Conservation (phyloP, 2,329 filamentous ascomycete species). For the Ophiostoma sp. region DNA sequence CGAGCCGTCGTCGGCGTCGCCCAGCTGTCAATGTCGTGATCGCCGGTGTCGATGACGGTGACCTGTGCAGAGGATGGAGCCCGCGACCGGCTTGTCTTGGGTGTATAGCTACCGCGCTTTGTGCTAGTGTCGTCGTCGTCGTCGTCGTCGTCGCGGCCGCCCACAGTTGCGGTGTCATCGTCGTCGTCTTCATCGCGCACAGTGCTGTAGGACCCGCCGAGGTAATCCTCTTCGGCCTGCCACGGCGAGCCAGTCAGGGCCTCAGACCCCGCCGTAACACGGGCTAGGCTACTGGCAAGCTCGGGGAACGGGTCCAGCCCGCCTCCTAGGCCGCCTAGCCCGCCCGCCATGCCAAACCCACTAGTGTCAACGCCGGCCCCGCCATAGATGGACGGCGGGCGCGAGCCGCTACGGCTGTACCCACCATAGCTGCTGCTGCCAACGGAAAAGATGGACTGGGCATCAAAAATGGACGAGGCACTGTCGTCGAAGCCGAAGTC, state of each 20-base stretch:
- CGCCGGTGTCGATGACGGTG: slow-evolving; percentile 16
- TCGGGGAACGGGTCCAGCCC: slow-evolving; percentile 20
- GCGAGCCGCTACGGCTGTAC: slow-evolving; percentile 12
- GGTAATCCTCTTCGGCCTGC: slow-evolving; percentile 21
- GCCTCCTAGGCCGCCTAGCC: slow-evolving; percentile 9
- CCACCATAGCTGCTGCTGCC: slow-evolving; percentile 20
- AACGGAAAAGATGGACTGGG: slow-evolving; percentile 25
- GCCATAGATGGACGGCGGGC: slow-evolving; percentile 11
- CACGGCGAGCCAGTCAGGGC: slow-evolving; percentile 20
- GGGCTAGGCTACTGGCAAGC: slow-evolving; percentile 18
- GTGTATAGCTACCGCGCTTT: slow-evolving; percentile 9
- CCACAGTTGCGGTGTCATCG: slow-evolving; percentile 21
- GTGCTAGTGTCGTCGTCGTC: slow-evolving; percentile 26
- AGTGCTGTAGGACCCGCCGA: slow-evolving; percentile 25
- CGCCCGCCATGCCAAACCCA: neutral
- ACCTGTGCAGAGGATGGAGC: slow-evolving; percentile 20
- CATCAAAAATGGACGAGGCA: slow-evolving; percentile 40
- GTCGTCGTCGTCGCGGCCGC: slow-evolving; percentile 28
- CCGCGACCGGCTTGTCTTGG: slow-evolving; percentile 15
- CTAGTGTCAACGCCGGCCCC: slow-evolving; percentile 7
- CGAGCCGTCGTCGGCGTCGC: neutral
- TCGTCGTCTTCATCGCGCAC: slow-evolving; percentile 26
- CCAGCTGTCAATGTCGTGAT: slow-evolving; percentile 2
- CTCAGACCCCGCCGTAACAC: neutral
- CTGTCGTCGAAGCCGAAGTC: slow-evolving; percentile 46